Conservation (phyloP, 2,329 filamentous ascomycete species). For the Penicillium griseofulvum region DNA sequence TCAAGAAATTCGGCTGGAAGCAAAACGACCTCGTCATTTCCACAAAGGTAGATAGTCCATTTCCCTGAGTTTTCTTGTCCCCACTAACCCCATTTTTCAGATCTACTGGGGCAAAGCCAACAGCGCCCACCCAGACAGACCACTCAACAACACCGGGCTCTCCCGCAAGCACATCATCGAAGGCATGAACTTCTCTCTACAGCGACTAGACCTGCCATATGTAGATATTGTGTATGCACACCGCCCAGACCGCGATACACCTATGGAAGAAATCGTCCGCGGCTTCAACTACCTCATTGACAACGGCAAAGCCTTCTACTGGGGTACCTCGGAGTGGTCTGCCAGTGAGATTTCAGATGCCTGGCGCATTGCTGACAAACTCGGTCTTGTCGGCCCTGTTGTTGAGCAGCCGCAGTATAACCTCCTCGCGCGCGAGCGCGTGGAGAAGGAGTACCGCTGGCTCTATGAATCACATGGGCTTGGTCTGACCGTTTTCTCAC, state of each 20-base stretch:
- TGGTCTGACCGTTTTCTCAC: constrained; percentile 63
- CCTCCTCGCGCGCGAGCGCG: constrained; percentile 59
- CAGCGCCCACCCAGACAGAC: constrained; percentile 59
- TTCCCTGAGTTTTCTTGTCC: not conserved
- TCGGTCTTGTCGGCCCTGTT: constrained; percentile 61
- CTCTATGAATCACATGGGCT: constrained; percentile 60
- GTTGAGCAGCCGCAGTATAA: constrained; percentile 69
- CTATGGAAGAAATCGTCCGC: constrained; percentile 68
- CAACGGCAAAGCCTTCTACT: constrained; percentile 67
- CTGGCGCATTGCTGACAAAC: constrained; percentile 59
- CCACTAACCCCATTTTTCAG: constrained; percentile 25
- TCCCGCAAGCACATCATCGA: constrained; percentile 69
- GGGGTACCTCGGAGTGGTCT: constrained; percentile 68
- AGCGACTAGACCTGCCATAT: constrained; percentile 63
- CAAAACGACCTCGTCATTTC: constrained; percentile 57
- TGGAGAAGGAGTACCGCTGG: constrained; percentile 62
- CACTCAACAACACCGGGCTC: constrained; percentile 65
- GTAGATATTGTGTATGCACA: constrained; percentile 70
- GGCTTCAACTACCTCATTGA: constrained; percentile 70
- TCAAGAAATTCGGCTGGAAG: constrained; percentile 58
- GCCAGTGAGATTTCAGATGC: constrained; percentile 65
- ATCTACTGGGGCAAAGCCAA: constrained; percentile 64
- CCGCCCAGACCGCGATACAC: constrained; percentile 64
- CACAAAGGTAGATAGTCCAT: constrained; percentile 46
- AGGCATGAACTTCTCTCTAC: constrained; percentile 59